Evolutionary conservation across 2,329 filamentous ascomycete species (phyloP).

Genomic region (Reticulascus tulasneorum): DNA sequence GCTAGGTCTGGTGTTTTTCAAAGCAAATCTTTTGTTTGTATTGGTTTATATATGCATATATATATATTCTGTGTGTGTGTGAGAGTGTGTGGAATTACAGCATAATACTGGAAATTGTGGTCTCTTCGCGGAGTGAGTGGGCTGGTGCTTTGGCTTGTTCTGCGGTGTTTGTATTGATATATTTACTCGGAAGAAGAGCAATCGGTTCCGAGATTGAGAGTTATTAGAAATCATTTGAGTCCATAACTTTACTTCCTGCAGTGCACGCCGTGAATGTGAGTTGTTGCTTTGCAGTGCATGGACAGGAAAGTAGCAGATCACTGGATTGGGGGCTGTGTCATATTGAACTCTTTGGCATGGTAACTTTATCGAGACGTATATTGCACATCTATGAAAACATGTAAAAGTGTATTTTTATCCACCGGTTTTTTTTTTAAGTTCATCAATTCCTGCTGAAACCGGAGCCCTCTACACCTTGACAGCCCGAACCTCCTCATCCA

Average conservation of each 20-base stretch:
- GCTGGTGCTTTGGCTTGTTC: neutral
- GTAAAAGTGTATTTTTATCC: neutral
- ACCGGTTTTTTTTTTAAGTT: neutral
- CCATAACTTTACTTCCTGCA: no score
- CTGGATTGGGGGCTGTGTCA: neutral
- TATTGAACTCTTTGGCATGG: no score
- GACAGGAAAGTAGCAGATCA: conserved; percentile 2
- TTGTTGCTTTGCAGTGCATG: no score
- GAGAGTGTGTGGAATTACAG: conserved; percentile 5
- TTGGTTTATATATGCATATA: neutral
- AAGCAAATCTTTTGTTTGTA: neutral
- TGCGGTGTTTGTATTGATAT: neutral
- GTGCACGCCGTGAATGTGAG: no score
- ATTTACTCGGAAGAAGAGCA: neutral
- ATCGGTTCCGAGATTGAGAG: no score
- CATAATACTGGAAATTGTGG: conserved; percentile 8
- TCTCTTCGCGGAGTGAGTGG: neutral
- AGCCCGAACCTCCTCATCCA: conserved; percentile 72
- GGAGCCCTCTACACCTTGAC: no score
- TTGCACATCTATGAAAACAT: neutral
- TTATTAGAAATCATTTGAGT: no score
- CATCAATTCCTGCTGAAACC: conserved; percentile 1
- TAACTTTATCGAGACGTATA: neutral
- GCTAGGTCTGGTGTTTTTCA: neutral
- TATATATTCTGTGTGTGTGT: no score